These are phyloP conservation scores for Myriosclerotinia scirpicola DNA, from an alignment of 2,329 filamentous ascomycete genomes.

Conservation along the genomic window DNA sequence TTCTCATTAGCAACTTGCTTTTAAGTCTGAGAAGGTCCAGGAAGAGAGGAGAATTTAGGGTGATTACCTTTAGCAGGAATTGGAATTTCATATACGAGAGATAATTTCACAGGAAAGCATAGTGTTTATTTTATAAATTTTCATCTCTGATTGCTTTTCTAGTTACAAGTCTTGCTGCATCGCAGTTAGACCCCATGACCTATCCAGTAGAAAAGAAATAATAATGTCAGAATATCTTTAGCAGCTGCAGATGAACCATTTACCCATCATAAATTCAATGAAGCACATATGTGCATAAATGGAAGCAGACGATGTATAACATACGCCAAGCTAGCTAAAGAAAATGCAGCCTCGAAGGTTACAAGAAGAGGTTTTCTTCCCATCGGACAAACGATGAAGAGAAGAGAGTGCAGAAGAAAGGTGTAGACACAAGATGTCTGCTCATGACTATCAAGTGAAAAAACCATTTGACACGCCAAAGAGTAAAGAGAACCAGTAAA, in stretches of 20 bases:
- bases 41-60: not conserved
- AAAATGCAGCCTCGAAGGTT: constrained; percentile 21
- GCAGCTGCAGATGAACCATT: constrained; percentile 9
- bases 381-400: constrained; percentile 12
- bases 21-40: not conserved
- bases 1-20: not conserved
- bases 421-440: constrained; percentile 37
- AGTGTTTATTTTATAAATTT: constrained; percentile 24
- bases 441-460: constrained; percentile 35
- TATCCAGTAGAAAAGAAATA: constrained; percentile 30
- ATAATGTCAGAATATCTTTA: constrained; percentile 29
- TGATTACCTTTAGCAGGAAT: not conserved
- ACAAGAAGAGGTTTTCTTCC: constrained; percentile 21
- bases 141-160: constrained; percentile 33
- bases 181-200: constrained; percentile 26
- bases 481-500: constrained; percentile 27
- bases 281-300: constrained; percentile 21
- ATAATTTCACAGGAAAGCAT: not conserved
- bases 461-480: constrained; percentile 31
- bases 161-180: constrained; percentile 35
- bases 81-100: not conserved
- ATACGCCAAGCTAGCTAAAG: constrained; percentile 19
- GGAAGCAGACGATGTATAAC: constrained; percentile 17
- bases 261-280: constrained; percentile 5
- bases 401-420: constrained; percentile 32